These are phyloP conservation scores for Chaetoceros muelleri DNA, from an alignment of 108 stramenopile species.

Conservation along the genomic window DNA sequence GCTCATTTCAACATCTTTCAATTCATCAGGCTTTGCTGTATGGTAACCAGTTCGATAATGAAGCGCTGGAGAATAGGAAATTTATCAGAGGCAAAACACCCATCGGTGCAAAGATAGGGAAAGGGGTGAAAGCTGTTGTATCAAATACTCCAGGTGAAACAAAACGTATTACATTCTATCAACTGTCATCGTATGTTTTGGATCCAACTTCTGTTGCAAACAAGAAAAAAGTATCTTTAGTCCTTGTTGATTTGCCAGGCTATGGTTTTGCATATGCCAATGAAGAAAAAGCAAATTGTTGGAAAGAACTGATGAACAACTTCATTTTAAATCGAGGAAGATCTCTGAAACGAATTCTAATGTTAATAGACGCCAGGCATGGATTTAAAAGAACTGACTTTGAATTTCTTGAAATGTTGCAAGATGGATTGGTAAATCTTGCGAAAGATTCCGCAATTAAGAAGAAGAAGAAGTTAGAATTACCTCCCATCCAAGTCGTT, in stretches of 20 bases:
- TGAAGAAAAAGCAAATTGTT: constrained; percentile 31
- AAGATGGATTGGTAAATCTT: constrained; percentile 14
- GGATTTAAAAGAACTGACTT: constrained; percentile 65
- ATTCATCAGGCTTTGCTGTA: constrained; percentile 49
- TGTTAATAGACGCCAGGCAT: constrained; percentile 75
- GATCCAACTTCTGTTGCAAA: constrained; percentile 4
- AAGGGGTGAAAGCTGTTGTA: constrained; percentile 56
- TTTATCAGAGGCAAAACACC: constrained; percentile 17
- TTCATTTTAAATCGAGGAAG: constrained; percentile 47
- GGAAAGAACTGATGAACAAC: constrained; percentile 50
- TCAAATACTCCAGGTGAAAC: constrained; percentile 69
- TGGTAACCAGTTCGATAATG: constrained; percentile 18
- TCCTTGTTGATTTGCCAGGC: constrained; percentile 69
- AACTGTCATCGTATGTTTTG: constrained; percentile 24
- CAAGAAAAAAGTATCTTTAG: constrained; percentile 24
- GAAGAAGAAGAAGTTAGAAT: constrained; percentile 10
- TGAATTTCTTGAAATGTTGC: constrained; percentile 44
- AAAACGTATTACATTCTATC: constrained; percentile 60
- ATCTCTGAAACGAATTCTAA: constrained; percentile 56
- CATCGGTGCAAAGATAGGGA: constrained; percentile 42
- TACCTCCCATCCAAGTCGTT: constrained; percentile 76
- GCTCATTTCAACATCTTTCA: too few relatives aligned
- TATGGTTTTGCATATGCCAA: constrained; percentile 80
- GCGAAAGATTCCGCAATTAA: neutral
- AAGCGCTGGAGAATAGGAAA: constrained; percentile 1